Conservation (phyloP, 2,329 filamentous ascomycete genomes). For the Pseudogymnoascus sp. region DNA sequence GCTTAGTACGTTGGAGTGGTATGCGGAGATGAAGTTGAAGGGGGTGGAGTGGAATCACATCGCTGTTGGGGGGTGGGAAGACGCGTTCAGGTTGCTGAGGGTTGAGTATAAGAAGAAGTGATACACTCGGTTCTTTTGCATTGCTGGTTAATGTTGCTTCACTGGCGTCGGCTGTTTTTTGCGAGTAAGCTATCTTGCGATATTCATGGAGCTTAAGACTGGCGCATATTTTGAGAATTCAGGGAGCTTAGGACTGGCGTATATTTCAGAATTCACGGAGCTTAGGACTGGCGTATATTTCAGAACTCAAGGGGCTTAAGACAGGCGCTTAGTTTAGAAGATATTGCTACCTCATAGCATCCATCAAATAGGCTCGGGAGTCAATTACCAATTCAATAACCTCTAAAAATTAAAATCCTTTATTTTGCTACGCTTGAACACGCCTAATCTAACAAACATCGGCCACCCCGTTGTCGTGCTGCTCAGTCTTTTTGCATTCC, state of each 20-base stretch:
- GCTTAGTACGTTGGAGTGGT: conserved; percentile 43
- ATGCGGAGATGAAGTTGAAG: conserved; percentile 38
- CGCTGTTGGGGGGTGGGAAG: conserved; percentile 37
- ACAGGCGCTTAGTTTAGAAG: neutral
- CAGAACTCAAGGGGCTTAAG: neutral
- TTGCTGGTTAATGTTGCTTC: neutral
- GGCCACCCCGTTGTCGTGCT: conserved; percentile 3
- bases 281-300: neutral
- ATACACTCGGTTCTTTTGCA: conserved; percentile 1
- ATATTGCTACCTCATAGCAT: neutral
- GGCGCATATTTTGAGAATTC: neutral
- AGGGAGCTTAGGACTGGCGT: neutral
- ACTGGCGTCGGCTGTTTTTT: neutral
- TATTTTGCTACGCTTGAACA: conserved; percentile 7
- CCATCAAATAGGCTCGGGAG: neutral
- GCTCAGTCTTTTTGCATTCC: conserved; percentile 2
- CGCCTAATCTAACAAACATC: conserved; percentile 7
- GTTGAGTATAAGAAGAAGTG: conserved; percentile 6
- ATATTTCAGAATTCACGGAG: neutral
- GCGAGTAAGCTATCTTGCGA: neutral
- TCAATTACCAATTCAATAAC: neutral
- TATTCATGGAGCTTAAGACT: neutral
- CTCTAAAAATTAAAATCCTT: neutral
- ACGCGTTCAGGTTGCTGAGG: conserved; percentile 7
- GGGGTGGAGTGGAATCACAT: conserved; percentile 45